phyloP scores from a whole-genome alignment of 495 filamentous ascomycete genomes.

The Pseudomonodictys pantanalensis region DNA sequence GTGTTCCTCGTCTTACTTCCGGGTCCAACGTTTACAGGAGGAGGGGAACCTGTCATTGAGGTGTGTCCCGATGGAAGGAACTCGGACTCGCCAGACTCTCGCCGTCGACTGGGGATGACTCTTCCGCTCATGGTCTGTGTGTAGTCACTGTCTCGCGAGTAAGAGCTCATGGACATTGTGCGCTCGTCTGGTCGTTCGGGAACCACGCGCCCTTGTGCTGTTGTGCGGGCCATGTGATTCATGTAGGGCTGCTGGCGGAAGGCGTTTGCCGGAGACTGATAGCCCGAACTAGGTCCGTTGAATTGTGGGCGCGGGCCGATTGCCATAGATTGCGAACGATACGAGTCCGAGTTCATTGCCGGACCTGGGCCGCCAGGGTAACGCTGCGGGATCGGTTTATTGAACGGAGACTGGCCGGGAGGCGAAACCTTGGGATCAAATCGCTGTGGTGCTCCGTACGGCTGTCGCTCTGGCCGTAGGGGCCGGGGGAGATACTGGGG shows the following conservation, averaged over 20 bases:
- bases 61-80: slow-evolving; percentile 7
- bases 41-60: slow-evolving; percentile 16
- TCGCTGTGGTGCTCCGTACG: slow-evolving; percentile 66
- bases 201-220: slow-evolving; percentile 83
- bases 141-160: slow-evolving; percentile 72
- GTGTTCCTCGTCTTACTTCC: slow-evolving; percentile 38
- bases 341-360: slow-evolving; percentile 78
- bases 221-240: slow-evolving; percentile 65
- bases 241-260: slow-evolving; percentile 73
- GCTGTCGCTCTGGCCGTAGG: slow-evolving; percentile 54
- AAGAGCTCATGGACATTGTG: slow-evolving; percentile 92
- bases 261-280: slow-evolving; percentile 65
- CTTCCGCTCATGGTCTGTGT: slow-evolving; percentile 88
- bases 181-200: slow-evolving; percentile 90
- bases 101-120: slow-evolving; percentile 68
- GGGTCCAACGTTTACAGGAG: slow-evolving; percentile 28
- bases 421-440: slow-evolving; percentile 64
- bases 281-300: slow-evolving; percentile 49
- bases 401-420: slow-evolving; percentile 51
- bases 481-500: slow-evolving; percentile 66
- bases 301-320: slow-evolving; percentile 56
- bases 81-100: slow-evolving; percentile 49
- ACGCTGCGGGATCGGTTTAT: slow-evolving; percentile 55
- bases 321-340: slow-evolving; percentile 89
- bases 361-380: slow-evolving; percentile 54